phyloP scores from a whole-genome alignment of 192 early-diverging fungal species.

The Coemansia sp. region DNA sequence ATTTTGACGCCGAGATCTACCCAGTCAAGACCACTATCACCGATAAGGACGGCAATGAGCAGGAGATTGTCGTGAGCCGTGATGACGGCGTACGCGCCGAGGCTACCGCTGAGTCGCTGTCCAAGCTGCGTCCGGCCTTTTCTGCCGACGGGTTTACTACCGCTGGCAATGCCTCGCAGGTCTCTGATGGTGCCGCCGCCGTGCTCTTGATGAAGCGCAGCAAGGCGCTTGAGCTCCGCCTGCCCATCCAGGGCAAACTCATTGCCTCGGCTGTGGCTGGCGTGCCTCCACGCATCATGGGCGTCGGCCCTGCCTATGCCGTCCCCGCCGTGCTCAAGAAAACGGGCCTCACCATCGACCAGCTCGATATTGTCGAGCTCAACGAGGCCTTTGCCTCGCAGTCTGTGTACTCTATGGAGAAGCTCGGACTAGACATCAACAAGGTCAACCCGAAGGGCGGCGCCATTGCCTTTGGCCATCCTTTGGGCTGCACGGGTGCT shows the following conservation, averaged over 20 bases:
- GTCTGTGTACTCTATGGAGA: conserved; percentile 89
- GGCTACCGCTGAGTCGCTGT: conserved; percentile 74
- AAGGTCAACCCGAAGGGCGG: conserved; percentile 99
- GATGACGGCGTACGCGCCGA: conserved; percentile 93
- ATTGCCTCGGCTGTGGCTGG: conserved; percentile 87
- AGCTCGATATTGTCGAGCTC: conserved; percentile 90
- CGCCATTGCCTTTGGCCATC: conserved; percentile 98
- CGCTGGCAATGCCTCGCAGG: conserved; percentile 97
- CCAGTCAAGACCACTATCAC: conserved; percentile 74
- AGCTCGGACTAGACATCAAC: conserved; percentile 80
- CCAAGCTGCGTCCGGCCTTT: conserved; percentile 91
- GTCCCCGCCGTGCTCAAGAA: conserved; percentile 88
- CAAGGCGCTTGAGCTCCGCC: conserved; percentile 83
- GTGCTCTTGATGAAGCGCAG: conserved; percentile 95
- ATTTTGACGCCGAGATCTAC: conserved; percentile 92
- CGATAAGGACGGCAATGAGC: conserved; percentile 82
- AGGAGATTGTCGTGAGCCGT: conserved; percentile 69
- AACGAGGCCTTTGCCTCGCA: conserved; percentile 99
- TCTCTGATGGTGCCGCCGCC: conserved; percentile 97
- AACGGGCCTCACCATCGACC: conserved; percentile 72
- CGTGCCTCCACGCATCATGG: conserved; percentile 95
- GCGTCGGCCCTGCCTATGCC: conserved; percentile 93
- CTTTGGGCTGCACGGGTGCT: conserved; percentile 91
- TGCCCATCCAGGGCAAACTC: conserved; percentile 87
- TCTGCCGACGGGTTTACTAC: conserved; percentile 83